phyloP scores from a whole-genome alignment of 192 early-diverging fungal species.

The Physocladia obscura region DNA sequence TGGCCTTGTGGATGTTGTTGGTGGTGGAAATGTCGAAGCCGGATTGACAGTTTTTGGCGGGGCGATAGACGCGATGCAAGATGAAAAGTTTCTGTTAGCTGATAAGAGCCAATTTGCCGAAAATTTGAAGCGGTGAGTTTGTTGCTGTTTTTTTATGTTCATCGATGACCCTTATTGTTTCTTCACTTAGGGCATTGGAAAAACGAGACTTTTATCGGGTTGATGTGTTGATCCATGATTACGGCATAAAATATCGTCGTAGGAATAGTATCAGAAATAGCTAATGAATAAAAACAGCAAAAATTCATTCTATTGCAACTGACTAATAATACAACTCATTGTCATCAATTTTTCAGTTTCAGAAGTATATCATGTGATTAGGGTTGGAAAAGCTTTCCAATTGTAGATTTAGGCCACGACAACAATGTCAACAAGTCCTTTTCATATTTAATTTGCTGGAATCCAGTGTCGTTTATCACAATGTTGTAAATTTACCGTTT shows the following conservation, averaged over 20 bases:
- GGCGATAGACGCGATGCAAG: background rate
- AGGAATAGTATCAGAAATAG: constrained; percentile 1
- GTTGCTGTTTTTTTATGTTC: background rate
- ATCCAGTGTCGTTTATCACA: no score
- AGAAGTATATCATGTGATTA: no score
- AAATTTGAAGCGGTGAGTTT: no score
- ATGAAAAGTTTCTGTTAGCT: background rate
- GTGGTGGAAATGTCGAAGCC: background rate
- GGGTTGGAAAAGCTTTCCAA: no score
- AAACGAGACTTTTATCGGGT: constrained; percentile 15
- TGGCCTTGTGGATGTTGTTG: background rate
- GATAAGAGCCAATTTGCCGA: background rate
- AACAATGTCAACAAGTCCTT: no score
- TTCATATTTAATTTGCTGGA: no score
- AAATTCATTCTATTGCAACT: no score
- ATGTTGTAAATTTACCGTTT: no score
- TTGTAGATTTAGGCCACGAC: no score
- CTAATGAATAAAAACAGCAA: background rate
- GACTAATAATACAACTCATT: no score
- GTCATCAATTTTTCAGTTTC: no score
- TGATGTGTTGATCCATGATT: constrained; percentile 25
- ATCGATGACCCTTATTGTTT: background rate
- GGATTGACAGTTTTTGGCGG: background rate
- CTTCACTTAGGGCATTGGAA: constrained; percentile 4
- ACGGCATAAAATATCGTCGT: constrained; percentile 20